Conservation (phyloP, 2,329 filamentous ascomycete genomes). For the Ophiostoma novo-ulmi region DNA sequence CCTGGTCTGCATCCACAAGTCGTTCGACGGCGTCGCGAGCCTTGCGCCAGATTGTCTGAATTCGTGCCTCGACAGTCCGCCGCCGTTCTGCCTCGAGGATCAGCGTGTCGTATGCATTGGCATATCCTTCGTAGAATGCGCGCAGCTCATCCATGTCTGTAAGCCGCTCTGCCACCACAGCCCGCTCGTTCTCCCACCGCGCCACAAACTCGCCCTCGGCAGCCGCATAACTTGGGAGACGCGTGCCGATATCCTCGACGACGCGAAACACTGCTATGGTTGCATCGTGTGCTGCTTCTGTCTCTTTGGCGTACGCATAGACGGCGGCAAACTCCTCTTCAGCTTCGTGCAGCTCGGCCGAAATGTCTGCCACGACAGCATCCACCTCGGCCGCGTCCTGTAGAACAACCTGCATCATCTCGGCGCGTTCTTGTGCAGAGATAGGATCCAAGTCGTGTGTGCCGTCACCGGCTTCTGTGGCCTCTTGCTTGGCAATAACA, state of each 20-base stretch:
- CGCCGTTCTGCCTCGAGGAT: constrained; percentile 78
- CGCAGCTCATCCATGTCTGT: constrained; percentile 71
- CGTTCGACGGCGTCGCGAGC: constrained; percentile 71
- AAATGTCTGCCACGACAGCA: constrained; percentile 65
- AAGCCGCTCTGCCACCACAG: constrained; percentile 62
- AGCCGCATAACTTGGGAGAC: constrained; percentile 60
- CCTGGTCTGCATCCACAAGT: constrained; percentile 66
- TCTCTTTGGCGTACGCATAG: constrained; percentile 54
- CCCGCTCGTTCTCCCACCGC: constrained; percentile 70
- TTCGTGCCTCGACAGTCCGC: constrained; percentile 65
- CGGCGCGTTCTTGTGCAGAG: constrained; percentile 66
- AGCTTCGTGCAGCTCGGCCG: constrained; percentile 71
- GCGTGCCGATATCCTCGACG: constrained; percentile 62
- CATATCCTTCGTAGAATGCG: constrained; percentile 82
- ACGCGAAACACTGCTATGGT: constrained; percentile 60
- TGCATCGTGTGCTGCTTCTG: constrained; percentile 51
- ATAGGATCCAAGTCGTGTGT: constrained; percentile 55
- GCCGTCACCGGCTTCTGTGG: not conserved
- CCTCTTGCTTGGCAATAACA: constrained; percentile 53
- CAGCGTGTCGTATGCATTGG: constrained; percentile 75
- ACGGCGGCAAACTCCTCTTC: constrained; percentile 64
- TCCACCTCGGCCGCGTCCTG: constrained; percentile 64
- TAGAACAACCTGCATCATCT: constrained; percentile 77
- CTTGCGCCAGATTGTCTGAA: constrained; percentile 68
- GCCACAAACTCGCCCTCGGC: constrained; percentile 59